These are phyloP conservation scores for Ammopiptanthus mongolicus DNA, from an alignment of 306 rosid genomes.

Conservation along the genomic window DNA sequence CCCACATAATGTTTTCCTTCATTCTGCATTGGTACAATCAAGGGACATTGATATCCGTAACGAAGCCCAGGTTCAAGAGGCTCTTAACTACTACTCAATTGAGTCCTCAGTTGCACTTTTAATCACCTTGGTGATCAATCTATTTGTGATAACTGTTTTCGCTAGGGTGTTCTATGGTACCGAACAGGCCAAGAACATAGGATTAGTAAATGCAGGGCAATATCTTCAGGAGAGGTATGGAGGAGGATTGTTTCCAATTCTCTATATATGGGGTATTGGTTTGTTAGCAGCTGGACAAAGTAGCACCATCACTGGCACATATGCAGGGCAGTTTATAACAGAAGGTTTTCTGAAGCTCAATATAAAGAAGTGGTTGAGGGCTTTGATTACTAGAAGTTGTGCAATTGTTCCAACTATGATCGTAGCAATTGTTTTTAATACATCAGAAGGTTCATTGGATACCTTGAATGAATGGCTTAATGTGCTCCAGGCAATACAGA, in stretches of 20 bases:
- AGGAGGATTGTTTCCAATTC: constrained; percentile 60
- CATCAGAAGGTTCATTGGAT: constrained; percentile 63
- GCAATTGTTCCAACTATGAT: constrained; percentile 77
- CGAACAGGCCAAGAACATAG: constrained; percentile 49
- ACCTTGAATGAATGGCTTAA: constrained; percentile 76
- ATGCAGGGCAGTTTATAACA: constrained; percentile 70
- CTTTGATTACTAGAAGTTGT: constrained; percentile 62
- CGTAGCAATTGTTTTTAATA: constrained; percentile 58
- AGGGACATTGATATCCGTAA: constrained; percentile 35
- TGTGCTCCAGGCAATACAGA: constrained; percentile 54
- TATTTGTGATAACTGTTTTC: constrained; percentile 57
- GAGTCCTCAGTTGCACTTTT: constrained; percentile 61
- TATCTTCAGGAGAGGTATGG: constrained; percentile 61
- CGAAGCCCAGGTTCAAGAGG: constrained; percentile 56
- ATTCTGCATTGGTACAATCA: constrained; percentile 46
- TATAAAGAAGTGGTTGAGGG: constrained; percentile 69
- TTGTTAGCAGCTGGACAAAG: constrained; percentile 74
- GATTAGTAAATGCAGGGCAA: constrained; percentile 69
- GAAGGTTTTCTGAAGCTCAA: constrained; percentile 60
- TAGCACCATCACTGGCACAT: constrained; percentile 59
- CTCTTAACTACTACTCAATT: constrained; percentile 64
- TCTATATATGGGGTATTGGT: constrained; percentile 74
- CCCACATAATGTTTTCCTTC: constrained; percentile 48
- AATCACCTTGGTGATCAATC: constrained; percentile 54
- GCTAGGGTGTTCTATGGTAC: constrained; percentile 61